Evolutionary conservation across 139 green algal genomes (phyloP), one percentile per base, ranked within the genome.

Genomic region (Tetradesmus obliquus): DNA sequence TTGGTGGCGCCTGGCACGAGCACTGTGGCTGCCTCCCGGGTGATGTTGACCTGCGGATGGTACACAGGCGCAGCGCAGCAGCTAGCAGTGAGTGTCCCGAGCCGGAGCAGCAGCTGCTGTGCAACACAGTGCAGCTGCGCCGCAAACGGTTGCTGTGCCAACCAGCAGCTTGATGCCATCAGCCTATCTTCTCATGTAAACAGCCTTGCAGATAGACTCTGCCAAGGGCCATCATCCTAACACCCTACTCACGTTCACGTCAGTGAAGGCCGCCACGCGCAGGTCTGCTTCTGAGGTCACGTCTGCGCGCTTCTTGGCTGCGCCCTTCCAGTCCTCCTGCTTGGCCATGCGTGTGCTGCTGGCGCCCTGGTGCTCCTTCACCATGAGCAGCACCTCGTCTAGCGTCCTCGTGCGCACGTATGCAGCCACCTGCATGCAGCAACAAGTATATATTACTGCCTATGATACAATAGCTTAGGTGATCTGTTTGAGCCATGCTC

Each of bases 321-420:
- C 93, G 15, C 93, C 92, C 84, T 94, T 95, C 93, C 94, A 97
- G 81, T 97, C 94, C 92, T 97, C 94, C 71, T 93, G 93, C 51
- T 66, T 79, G 54, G 90, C 82, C 91, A 95, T 93, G 76, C 93
- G 86, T 7, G 91, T 95, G 83, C 72, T 90, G 62, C 87, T 93
- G 55, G 94, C 94, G 45, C 94, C 94, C 91, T 96, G 92, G 72
- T 88, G 91, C 86, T 96, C 95, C 95, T 98, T 98, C 2, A 98
- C 96, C 96, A 98, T 98, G 79, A 98, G 94, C 87, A 98, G 79
- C 55, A 98, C 96, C 94, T 98, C 97, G 3, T 98, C 95, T 71
- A 98, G 89, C 0, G 95, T 97, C 12, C 97, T 95, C 0, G 97
- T 99, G 83, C 97, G 95, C 66, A 98, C 94, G 82, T 97, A 98